A percentile compares a stretch with the other conserved stretches of the same genome.
These are phyloP conservation scores for Geosmithia flava DNA, from an alignment of 2,329 filamentous ascomycete species.

Conservation along the genomic window DNA sequence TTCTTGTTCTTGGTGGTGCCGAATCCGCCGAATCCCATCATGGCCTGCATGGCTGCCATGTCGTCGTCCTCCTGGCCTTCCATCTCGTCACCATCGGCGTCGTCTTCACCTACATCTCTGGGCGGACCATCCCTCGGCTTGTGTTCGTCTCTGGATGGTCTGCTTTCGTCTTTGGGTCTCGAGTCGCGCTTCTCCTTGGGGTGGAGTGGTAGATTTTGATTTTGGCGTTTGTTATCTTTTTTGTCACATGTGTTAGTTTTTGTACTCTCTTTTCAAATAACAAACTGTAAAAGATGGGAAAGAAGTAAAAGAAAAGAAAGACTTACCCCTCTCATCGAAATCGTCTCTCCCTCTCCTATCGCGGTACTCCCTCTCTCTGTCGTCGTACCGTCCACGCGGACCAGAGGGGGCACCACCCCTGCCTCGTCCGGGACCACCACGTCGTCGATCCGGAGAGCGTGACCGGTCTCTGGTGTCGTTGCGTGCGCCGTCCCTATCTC, in stretches of 20 bases:
- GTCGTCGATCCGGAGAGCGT: neutral
- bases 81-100: conserved; percentile 17
- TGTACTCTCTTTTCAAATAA: no score
- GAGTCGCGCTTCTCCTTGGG: no score
- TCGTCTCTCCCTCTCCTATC: conserved; percentile 7
- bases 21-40: conserved; percentile 88
- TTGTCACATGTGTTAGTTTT: no score
- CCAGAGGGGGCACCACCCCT: neutral
- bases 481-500: conserved; percentile 13
- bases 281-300: no score
- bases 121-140: no score
- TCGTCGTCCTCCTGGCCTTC: conserved; percentile 48
- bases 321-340: conserved; percentile 7
- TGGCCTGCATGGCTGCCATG: conserved; percentile 61
- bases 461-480: conserved; percentile 11
- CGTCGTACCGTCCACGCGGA: conserved; percentile 2
- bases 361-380: conserved; percentile 2
- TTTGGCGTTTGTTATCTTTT: no score
- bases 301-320: no score
- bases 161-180: no score
- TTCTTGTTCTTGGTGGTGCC: conserved; percentile 81
- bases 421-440: neutral
- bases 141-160: no score
- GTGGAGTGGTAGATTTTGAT: no score
- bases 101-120: conserved; percentile 1